Base-by-base conservation (phyloP, 106 monocot genomes). In the Xerophyta viscosa region DNA sequence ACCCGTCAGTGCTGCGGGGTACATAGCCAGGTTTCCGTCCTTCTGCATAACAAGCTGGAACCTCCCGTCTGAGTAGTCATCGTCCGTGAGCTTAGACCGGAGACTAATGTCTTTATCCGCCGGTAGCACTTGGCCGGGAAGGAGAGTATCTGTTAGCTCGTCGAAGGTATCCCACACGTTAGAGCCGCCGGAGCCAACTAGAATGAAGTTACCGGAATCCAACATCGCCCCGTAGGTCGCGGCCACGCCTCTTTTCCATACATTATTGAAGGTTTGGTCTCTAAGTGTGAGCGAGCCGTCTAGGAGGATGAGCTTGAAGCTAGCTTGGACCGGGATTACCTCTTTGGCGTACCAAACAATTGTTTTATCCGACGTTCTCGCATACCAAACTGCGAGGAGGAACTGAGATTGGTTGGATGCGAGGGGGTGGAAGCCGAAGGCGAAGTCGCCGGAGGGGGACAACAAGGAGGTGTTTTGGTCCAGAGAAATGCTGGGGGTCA, bases 381-480 rank as follows among this genome's bases (percentile, higher is more conserved):
- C 33, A 37, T 63, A 81, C 62, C 62, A 81, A 42, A 75, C 46
- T 22, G 71, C 57, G 45, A 81, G 57, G 29, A 71, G 61, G 71
- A 68, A 81, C 46, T 50, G 62, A 15, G 45, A 1, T 28, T 15
- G 20, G 18, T 70, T n/a, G 14, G 37, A 11, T 0, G 63, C 59
- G 0, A 69, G 43, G 0, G 66, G 62, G 0, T 19, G 75, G 66
- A 80, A 80, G 14, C 80, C 75, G 23, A 81, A 71, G 20, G 80
- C 75, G 33, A 71, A 81, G 52, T 81, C 80, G 4, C 75, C 66
- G 4, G 74, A 71, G 1, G 75, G 63, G 14, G 80, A 81, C 39
- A 58, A 19, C 75, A 59, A 70, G 3, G 65, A 54, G 6, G 25
- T 22, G 37, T 18, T 56, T 2, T 14, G 21, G 22, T 49, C 60